Evolutionary conservation across 176 grass and related monocot genomes (phyloP), one percentile per base, ranked within the genome.

Genomic region (Lolium perenne): DNA sequence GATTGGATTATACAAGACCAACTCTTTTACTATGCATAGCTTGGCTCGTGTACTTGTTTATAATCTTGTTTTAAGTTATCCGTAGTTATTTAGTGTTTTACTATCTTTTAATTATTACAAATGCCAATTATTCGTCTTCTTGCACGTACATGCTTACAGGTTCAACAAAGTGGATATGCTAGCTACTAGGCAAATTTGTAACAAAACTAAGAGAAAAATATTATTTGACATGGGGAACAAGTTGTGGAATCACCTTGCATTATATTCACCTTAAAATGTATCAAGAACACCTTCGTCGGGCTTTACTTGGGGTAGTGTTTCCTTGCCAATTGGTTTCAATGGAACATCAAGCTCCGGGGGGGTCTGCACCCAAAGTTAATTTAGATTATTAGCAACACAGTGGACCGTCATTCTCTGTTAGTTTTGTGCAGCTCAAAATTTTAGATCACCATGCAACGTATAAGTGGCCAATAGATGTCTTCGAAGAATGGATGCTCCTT

Each of bases 391-490:
- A 83, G 50, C 40, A 72, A 77, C 80, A 40, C 23, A 49, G 9
- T 70, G 75, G 60, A 79, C 51, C n/a, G 77, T n/a, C 38, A 76
- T 65, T 21, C 25, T 41, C 8, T 21, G 7, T 5, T 58, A 66
- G 2, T 84, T 20, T 84, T 79, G 20, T 38, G 3, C 53, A 25
- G 83, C 41, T 66, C 7, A 92, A 90, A 91, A 64, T 66, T 88
- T 76, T 21, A 80, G 38, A 54, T 88, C 85, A 99, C 97, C 97
- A 96, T 99, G 94, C 93, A 92, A 85, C 97, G 97, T 68, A 99
- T 96, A 48, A 99, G 94, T 21, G 97, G 87, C 97, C 94, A 99
- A 80, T 93, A 88, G 77, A 96, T 94, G 23, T 80, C 94, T 25
- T 80, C 58, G 76, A 99, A 99, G 80, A 99, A 96, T 5, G 92